Evolutionary conservation across 306 rosid genomes (phyloP).

Genomic region (Morella rubra): DNA sequence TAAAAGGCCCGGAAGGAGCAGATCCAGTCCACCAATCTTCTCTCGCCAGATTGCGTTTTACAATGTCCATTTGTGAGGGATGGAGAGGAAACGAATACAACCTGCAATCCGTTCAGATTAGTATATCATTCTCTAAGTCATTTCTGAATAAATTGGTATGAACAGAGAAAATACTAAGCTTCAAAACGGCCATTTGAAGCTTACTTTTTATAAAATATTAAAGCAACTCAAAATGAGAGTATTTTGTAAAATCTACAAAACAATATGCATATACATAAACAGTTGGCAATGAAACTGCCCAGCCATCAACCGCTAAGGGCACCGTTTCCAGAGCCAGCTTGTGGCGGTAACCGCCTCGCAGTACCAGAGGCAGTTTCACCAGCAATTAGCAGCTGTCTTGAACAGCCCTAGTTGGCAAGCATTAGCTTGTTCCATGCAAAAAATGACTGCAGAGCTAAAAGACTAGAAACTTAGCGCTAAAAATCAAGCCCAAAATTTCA

Average conservation of each 20-base stretch:
- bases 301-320: no score
- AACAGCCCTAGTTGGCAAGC: not conserved
- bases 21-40: conserved; percentile 98
- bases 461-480: not conserved
- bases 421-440: not conserved
- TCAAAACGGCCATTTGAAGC: no score
- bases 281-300: no score
- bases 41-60: conserved; percentile 83
- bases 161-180: not conserved
- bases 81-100: conserved; percentile 86
- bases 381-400: no score
- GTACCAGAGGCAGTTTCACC: no score
- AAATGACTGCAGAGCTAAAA: not conserved
- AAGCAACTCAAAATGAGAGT: no score
- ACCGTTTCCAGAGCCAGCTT: no score
- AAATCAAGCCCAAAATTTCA: not conserved
- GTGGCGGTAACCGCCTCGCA: no score
- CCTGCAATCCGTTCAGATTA: conserved; percentile 49
- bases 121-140: conserved; percentile 16
- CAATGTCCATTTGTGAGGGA: conserved; percentile 80
- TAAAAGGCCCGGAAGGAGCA: conserved; percentile 95
- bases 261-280: no score
- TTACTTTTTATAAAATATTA: no score
- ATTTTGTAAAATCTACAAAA: no score
- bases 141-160: conserved; percentile 7